Conservation (phyloP, 768 basidiomycete genomes). For the Leccinum subgranulosum region DNA sequence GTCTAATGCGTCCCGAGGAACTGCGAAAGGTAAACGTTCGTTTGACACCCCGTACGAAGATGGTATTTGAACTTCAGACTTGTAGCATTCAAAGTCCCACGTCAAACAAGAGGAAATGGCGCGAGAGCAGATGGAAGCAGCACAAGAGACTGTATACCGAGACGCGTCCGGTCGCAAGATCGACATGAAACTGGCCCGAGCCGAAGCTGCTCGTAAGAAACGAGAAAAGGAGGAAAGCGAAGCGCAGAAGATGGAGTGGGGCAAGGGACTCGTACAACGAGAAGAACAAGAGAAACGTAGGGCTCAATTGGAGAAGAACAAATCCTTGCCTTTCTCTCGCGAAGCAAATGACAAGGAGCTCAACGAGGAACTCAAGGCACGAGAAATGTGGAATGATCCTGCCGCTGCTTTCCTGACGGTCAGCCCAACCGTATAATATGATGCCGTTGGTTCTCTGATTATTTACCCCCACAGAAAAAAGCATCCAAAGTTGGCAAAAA, state of each 20-base stretch:
- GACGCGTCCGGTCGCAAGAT: constrained; percentile 86
- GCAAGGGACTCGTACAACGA: constrained; percentile 89
- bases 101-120: constrained; percentile 37
- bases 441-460: constrained; percentile 2
- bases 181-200: constrained; percentile 79
- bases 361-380: constrained; percentile 79
- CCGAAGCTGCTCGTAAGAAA: constrained; percentile 79
- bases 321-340: constrained; percentile 65
- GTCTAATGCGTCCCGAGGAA: constrained; percentile 74
- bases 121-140: constrained; percentile 48
- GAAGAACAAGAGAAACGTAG: constrained; percentile 70
- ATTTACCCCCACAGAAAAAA: constrained; percentile 55
- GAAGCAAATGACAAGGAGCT: constrained; percentile 80
- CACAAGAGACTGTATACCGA: constrained; percentile 92
- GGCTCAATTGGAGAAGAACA: constrained; percentile 66
- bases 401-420: constrained; percentile 92
- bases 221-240: constrained; percentile 83
- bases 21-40: constrained; percentile 51
- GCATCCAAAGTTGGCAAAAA: constrained; percentile 67
- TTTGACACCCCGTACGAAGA: background rate
- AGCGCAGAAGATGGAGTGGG: constrained; percentile 95
- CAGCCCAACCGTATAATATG: constrained; percentile 20
- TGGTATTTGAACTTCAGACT: background rate
- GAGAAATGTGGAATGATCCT: constrained; percentile 96
- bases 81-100: constrained; percentile 40